A percentile compares a stretch with the other conserved stretches of the same genome.
Evolutionary conservation across 345 rosid genomes (phyloP).

Genomic region (Arabis alpina): DNA sequence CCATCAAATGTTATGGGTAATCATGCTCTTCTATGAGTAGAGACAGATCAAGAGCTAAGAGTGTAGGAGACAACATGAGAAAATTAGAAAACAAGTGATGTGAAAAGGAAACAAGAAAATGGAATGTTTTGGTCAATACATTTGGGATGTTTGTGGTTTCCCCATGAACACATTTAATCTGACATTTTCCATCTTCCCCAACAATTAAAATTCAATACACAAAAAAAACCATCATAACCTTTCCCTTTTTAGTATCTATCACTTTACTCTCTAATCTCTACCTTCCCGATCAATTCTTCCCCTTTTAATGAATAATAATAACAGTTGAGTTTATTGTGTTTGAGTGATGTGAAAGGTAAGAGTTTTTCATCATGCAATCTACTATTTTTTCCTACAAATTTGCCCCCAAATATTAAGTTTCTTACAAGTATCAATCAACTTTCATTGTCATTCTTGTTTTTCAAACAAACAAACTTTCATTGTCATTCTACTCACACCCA

Average conservation of each 20-base stretch:
- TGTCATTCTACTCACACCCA: slow-evolving; percentile 19
- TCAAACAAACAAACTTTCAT: not conserved
- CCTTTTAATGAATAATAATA: slow-evolving; percentile 32
- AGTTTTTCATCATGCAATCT: slow-evolving; percentile 1
- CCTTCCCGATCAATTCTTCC: slow-evolving; percentile 36
- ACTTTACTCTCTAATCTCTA: slow-evolving; percentile 38
- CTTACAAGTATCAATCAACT: not conserved
- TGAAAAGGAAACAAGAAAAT: slow-evolving; percentile 38
- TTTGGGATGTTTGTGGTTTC: slow-evolving; percentile 46
- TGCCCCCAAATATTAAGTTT: not conserved
- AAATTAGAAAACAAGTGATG: slow-evolving; percentile 35
- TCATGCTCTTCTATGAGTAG: not conserved
- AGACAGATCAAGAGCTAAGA: slow-evolving; percentile 41
- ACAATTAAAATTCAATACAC: slow-evolving; percentile 16
- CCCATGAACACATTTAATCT: slow-evolving; percentile 40
- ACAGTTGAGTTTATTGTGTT: slow-evolving; percentile 32
- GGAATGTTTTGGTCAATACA: slow-evolving; percentile 47
- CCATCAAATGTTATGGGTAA: too few relatives aligned
- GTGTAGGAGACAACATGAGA: slow-evolving; percentile 38
- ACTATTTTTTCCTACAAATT: slow-evolving; percentile 3
- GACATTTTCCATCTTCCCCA: slow-evolving; percentile 41
- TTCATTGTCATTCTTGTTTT: not conserved
- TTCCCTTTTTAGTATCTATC: slow-evolving; percentile 40
- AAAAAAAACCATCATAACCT: slow-evolving; percentile 31
- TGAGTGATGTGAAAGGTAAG: slow-evolving; percentile 44